These are phyloP conservation scores for Hymenotorrendiella dingleyae DNA, from an alignment of 2,329 filamentous ascomycete genomes.

Conservation along the genomic window DNA sequence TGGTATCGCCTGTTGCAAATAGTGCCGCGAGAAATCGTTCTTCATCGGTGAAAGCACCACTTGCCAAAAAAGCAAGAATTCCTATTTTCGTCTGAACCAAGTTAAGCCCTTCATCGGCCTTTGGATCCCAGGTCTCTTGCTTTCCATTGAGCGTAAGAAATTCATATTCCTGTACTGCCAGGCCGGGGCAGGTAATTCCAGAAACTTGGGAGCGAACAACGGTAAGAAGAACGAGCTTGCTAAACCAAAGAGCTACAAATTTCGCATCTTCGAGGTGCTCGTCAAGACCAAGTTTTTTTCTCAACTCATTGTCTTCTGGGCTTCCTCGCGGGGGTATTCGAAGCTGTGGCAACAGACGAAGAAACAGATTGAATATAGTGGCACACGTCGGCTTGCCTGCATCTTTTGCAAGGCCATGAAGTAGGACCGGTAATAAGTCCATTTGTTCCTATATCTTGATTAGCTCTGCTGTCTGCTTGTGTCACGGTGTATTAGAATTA, in stretches of 20 bases:
- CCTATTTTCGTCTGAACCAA: constrained; percentile 65
- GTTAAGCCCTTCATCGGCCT: constrained; percentile 54
- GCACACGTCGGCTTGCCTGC: constrained; percentile 48
- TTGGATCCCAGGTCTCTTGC: constrained; percentile 61
- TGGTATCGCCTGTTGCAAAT: constrained; percentile 75
- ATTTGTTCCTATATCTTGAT: constrained; percentile 52
- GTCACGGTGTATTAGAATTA: too few relatives aligned
- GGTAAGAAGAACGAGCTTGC: constrained; percentile 68
- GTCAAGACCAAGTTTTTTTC: constrained; percentile 59
- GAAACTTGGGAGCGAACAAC: constrained; percentile 35
- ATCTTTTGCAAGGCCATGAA: constrained; percentile 60
- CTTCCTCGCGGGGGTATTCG: constrained; percentile 70
- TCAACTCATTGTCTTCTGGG: constrained; percentile 67
- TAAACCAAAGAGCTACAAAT: constrained; percentile 70
- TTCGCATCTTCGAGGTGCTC: constrained; percentile 58
- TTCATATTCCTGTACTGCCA: constrained; percentile 58
- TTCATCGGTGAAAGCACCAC: constrained; percentile 75
- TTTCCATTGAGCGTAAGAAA: constrained; percentile 65
- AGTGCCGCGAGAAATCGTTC: constrained; percentile 81
- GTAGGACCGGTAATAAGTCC: constrained; percentile 63
- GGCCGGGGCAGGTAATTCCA: constrained; percentile 42
- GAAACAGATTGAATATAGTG: constrained; percentile 74
- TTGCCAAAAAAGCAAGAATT: constrained; percentile 67
- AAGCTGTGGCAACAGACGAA: constrained; percentile 68
- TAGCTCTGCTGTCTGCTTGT: too few relatives aligned